Evolutionary conservation across 1,139 yeast genomes (phyloP).

Genomic region (Martiniozyma asiatica): DNA sequence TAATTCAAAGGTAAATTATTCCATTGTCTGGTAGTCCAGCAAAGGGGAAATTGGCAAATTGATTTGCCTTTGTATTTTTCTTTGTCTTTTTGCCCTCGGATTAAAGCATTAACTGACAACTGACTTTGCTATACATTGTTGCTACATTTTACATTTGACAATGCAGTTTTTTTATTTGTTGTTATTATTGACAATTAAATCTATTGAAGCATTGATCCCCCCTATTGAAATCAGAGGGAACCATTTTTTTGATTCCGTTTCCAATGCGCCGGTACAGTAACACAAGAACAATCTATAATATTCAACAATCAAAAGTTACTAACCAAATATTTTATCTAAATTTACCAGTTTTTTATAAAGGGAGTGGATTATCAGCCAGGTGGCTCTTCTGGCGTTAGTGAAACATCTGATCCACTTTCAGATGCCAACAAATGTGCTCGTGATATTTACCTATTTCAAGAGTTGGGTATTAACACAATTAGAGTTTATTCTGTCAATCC

Average conservation of each 20-base stretch:
- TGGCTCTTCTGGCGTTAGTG: slow-evolving; percentile 49
- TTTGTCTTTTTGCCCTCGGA: no score
- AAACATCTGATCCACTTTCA: slow-evolving; percentile 55
- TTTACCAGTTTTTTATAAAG: slow-evolving; percentile 58
- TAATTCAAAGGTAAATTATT: no score
- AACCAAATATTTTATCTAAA: no score
- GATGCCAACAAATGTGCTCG: slow-evolving; percentile 59
- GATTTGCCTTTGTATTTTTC: no score
- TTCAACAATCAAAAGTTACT: not conserved
- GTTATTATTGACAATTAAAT: no score
- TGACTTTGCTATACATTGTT: no score
- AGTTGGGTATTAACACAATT: slow-evolving; percentile 70
- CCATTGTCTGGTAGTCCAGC: no score
- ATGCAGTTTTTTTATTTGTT: no score
- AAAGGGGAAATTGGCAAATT: no score
- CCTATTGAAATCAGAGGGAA: slow-evolving; percentile 56
- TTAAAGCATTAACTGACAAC: no score
- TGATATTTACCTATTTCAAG: slow-evolving; percentile 62
- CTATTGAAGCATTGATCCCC: slow-evolving; percentile 28
- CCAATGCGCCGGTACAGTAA: slow-evolving; percentile 54
- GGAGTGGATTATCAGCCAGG: slow-evolving; percentile 73
- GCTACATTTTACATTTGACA: no score
- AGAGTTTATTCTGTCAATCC: slow-evolving; percentile 84
- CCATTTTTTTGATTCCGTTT: slow-evolving; percentile 66
- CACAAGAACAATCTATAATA: not conserved